Evolutionary conservation across 169 alveolate species (phyloP).

Genomic region (Cryptosporidium meleagridis): DNA sequence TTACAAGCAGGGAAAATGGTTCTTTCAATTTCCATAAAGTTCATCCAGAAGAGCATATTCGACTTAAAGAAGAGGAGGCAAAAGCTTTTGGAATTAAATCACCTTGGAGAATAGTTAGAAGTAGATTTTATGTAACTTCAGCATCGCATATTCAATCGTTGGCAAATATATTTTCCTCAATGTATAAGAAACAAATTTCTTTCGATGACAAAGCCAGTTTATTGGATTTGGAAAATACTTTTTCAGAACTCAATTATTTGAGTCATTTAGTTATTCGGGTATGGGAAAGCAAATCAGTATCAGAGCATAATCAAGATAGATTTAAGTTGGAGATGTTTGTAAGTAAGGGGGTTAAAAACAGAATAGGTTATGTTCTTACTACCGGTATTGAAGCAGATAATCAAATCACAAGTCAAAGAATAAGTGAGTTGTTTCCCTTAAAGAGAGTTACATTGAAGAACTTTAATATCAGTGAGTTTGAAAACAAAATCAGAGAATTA

Average conservation of each 20-base stretch:
- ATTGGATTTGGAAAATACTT: slow-evolving; percentile 76
- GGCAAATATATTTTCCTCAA: slow-evolving; percentile 78
- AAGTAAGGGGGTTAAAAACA: slow-evolving; percentile 87
- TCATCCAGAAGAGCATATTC: slow-evolving; percentile 82
- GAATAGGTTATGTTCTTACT: slow-evolving; percentile 33
- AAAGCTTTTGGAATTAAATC: slow-evolving; percentile 84
- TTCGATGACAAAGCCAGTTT: slow-evolving; percentile 78
- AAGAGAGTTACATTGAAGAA: neutral
- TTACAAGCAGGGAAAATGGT: neutral
- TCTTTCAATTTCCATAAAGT: slow-evolving; percentile 2
- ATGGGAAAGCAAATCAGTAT: slow-evolving; percentile 81
- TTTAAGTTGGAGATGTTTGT: slow-evolving; percentile 84
- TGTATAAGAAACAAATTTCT: slow-evolving; percentile 40
- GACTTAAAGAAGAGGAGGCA: slow-evolving; percentile 87
- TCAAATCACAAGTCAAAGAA: neutral
- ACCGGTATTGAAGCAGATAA: neutral
- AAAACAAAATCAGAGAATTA: neutral
- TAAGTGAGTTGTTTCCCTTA: slow-evolving; percentile 10
- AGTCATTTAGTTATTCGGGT: slow-evolving; percentile 87
- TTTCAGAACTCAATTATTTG: slow-evolving; percentile 84
- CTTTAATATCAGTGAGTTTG: slow-evolving; percentile 26
- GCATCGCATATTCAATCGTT: slow-evolving; percentile 88
- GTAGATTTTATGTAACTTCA: slow-evolving; percentile 90
- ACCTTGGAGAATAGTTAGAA: slow-evolving; percentile 89
- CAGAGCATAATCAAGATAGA: slow-evolving; percentile 29